Percentiles rank a stretch among this genome's conserved stretches.
phyloP scores from a whole-genome alignment of 2,329 filamentous ascomycete genomes.

The Ascochyta rabiei region DNA sequence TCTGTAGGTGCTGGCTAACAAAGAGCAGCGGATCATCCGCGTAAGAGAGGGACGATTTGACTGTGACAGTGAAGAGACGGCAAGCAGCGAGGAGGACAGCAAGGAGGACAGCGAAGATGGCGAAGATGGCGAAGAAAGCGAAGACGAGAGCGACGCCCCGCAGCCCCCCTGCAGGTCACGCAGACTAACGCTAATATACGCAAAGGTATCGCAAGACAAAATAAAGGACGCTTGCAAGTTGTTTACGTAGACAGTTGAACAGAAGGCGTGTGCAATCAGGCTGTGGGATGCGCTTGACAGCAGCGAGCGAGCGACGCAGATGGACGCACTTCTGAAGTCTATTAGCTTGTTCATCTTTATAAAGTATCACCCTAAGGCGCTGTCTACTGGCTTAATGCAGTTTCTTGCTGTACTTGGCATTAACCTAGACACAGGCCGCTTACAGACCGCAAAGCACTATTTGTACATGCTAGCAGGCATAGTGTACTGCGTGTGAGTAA shows the following conservation, averaged over 20 bases:
- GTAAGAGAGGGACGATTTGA: too few relatives aligned
- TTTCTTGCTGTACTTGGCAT: slow-evolving; percentile 4
- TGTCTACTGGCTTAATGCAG: background rate
- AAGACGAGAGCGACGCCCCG: background rate
- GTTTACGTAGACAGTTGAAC: slow-evolving; percentile 11
- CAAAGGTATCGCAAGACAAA: background rate
- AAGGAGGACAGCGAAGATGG: too few relatives aligned
- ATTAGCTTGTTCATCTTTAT: background rate
- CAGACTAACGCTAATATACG: background rate
- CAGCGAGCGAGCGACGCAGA: background rate
- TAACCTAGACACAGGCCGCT: slow-evolving; percentile 3
- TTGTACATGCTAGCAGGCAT: slow-evolving; percentile 25
- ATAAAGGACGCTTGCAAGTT: slow-evolving; percentile 19
- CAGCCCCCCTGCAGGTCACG: background rate
- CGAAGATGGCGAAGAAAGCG: too few relatives aligned
- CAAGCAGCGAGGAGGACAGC: slow-evolving; percentile 4
- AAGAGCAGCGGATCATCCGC: background rate
- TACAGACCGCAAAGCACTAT: slow-evolving; percentile 17
- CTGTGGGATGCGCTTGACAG: background rate
- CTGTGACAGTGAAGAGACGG: background rate
- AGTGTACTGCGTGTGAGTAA: slow-evolving; percentile 23
- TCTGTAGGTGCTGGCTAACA: background rate
- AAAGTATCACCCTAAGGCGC: background rate
- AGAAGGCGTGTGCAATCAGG: slow-evolving; percentile 3
- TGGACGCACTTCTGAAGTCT: background rate